A percentile compares a stretch with the other conserved stretches of the same genome.
phyloP scores from a whole-genome alignment of 768 basidiomycete genomes.

The Rhizopogon roseolus region DNA sequence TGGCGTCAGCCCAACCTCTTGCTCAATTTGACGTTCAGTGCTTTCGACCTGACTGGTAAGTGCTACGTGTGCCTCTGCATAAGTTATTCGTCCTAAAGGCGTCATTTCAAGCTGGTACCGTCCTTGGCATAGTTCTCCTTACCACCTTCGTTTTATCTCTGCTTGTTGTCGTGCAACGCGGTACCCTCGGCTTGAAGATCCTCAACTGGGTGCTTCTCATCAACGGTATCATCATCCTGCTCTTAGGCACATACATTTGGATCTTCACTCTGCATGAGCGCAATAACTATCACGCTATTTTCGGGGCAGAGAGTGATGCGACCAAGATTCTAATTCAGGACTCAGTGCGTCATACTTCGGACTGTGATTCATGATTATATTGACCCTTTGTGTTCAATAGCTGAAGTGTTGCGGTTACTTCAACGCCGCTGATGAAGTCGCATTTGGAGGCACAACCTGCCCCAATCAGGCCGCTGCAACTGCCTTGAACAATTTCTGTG shows the following conservation, averaged over 20 bases:
- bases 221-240: constrained; percentile 55
- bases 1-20: constrained; percentile 69
- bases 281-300: constrained; percentile 58
- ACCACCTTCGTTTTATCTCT: constrained; percentile 69
- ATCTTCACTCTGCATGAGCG: constrained; percentile 74
- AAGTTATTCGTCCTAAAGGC: neutral
- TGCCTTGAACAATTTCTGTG: constrained; percentile 55
- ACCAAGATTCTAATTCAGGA: constrained; percentile 66
- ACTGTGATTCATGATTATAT: neutral
- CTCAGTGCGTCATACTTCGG: constrained; percentile 39
- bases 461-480: constrained; percentile 32
- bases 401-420: constrained; percentile 86
- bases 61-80: constrained; percentile 2
- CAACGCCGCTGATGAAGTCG: constrained; percentile 53
- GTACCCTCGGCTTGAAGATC: constrained; percentile 63
- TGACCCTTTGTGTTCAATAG: constrained; percentile 31
- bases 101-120: constrained; percentile 52
- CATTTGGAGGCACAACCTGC: constrained; percentile 63
- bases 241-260: constrained; percentile 77
- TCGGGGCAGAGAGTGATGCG: constrained; percentile 39
- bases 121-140: constrained; percentile 62
- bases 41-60: constrained; percentile 56
- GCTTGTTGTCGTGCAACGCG: constrained; percentile 63
- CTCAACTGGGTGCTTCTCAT: constrained; percentile 72
- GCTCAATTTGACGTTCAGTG: constrained; percentile 65